These are phyloP conservation scores for Clarireedia paspali DNA, from an alignment of 2,329 filamentous ascomycete genomes.

Conservation along the genomic window DNA sequence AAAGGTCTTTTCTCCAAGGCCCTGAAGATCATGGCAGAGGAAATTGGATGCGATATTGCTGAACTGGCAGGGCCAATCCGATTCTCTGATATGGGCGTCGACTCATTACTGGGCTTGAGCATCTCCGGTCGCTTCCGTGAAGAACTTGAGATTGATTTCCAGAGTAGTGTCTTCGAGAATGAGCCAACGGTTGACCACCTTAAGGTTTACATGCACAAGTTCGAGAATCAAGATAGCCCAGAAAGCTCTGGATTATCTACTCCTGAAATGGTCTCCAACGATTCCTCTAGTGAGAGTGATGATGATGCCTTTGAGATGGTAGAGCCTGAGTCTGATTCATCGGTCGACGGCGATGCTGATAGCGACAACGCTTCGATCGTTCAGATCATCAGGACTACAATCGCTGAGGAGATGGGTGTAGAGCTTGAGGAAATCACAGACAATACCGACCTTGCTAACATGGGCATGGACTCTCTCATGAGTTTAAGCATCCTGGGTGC, in stretches of 20 bases:
- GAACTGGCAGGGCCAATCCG: constrained; percentile 47
- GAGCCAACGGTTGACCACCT: constrained; percentile 12
- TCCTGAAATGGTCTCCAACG: constrained; percentile 2
- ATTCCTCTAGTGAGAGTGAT: background rate
- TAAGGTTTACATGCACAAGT: constrained; percentile 7
- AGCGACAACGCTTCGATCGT: constrained; percentile 3
- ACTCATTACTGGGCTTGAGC: constrained; percentile 50
- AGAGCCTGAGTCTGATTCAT: background rate
- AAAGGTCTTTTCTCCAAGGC: constrained; percentile 18
- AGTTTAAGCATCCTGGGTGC: constrained; percentile 7
- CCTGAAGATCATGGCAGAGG: constrained; percentile 50
- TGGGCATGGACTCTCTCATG: constrained; percentile 11
- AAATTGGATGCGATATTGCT: constrained; percentile 45
- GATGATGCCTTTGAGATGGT: constrained; percentile 1
- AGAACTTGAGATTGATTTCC: constrained; percentile 43
- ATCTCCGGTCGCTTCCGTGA: constrained; percentile 49
- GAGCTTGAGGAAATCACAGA: constrained; percentile 10
- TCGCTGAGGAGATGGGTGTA: constrained; percentile 8
- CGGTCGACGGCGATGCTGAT: background rate
- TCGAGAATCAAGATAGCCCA: background rate
- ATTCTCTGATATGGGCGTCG: constrained; percentile 51
- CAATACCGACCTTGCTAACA: constrained; percentile 7
- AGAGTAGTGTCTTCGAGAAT: constrained; percentile 41
- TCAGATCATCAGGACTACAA: constrained; percentile 16
- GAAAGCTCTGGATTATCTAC: constrained; percentile 2